These are phyloP conservation scores for Macrotyloma uniflorum DNA, from an alignment of 306 rosid genomes.

Conservation along the genomic window DNA sequence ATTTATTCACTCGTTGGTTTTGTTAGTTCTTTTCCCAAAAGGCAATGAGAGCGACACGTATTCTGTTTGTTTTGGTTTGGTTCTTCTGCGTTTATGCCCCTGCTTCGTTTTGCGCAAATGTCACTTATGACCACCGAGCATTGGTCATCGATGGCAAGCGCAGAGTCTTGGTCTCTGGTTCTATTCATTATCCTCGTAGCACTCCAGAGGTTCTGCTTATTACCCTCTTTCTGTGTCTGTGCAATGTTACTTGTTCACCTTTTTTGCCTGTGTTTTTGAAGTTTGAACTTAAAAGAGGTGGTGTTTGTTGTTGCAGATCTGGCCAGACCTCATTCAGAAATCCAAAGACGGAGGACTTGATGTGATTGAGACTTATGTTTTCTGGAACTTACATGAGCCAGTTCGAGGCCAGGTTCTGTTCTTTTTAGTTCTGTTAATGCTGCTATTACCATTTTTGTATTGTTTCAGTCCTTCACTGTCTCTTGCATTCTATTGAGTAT, in stretches of 20 bases:
- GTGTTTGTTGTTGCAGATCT: constrained; percentile 64
- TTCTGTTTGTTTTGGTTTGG: constrained; percentile 42
- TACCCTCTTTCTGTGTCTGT: background rate
- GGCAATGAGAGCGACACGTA: constrained; percentile 51
- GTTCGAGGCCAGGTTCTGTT: constrained; percentile 70
- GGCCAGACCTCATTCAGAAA: constrained; percentile 93
- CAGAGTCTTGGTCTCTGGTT: constrained; percentile 77
- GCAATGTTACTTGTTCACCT: too few relatives aligned
- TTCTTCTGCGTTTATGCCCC: constrained; percentile 47
- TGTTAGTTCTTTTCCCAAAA: background rate
- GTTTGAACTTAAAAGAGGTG: constrained; percentile 14
- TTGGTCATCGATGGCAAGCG: constrained; percentile 83
- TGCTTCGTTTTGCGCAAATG: constrained; percentile 56
- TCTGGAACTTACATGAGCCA: constrained; percentile 91
- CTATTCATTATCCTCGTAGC: constrained; percentile 97
- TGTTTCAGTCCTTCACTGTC: constrained; percentile 5
- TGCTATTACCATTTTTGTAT: background rate
- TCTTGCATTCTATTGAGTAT: constrained; percentile 31
- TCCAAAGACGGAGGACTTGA: constrained; percentile 95
- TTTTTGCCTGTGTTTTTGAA: background rate
- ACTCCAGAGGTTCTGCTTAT: constrained; percentile 66
- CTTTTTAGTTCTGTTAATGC: background rate
- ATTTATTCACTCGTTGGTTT: background rate
- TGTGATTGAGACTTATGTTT: constrained; percentile 89
- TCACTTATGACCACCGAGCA: constrained; percentile 85